phyloP scores from a whole-genome alignment of 352 stramenopile species.

The Globisporangium takayamanum region DNA sequence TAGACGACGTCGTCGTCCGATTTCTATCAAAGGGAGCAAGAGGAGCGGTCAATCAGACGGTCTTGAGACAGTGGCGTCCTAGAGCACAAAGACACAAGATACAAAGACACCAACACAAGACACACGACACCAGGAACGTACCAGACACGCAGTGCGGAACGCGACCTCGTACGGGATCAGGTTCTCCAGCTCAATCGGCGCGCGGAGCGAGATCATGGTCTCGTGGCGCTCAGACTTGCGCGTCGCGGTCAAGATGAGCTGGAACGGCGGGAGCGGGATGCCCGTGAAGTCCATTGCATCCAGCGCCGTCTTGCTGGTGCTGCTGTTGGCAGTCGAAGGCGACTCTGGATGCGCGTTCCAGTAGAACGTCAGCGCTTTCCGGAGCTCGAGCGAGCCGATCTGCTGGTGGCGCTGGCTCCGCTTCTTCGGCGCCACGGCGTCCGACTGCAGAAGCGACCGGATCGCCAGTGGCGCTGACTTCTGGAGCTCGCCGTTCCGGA shows the following conservation, averaged over 20 bases:
- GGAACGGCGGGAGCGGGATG: slow-evolving; percentile 54
- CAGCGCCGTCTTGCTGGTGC: too few species aligned
- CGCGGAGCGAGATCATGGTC: slow-evolving; percentile 57
- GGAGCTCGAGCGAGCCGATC: slow-evolving; percentile 49
- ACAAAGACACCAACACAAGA: slow-evolving; percentile 10
- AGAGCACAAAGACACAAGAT: slow-evolving; percentile 1
- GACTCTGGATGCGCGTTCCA: slow-evolving; percentile 39
- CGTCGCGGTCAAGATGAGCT: slow-evolving; percentile 64
- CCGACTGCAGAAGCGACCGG: slow-evolving; percentile 40
- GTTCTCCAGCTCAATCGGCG: slow-evolving; percentile 72
- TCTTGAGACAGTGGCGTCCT: too few species aligned
- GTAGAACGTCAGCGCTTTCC: slow-evolving; percentile 70
- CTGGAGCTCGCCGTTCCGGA: slow-evolving; percentile 54
- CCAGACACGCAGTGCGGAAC: slow-evolving; percentile 70
- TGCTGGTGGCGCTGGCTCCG: slow-evolving; percentile 24
- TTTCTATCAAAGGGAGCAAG: slow-evolving; percentile 28
- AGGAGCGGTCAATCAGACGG: too few species aligned
- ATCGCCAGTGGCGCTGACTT: slow-evolving; percentile 52
- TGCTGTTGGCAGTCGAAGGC: neutral
- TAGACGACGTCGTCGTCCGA: slow-evolving; percentile 52
- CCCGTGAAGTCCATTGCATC: slow-evolving; percentile 8
- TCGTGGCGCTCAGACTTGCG: slow-evolving; percentile 76
- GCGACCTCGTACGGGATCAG: slow-evolving; percentile 64
- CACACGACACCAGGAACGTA: slow-evolving; percentile 11
- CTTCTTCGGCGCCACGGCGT: slow-evolving; percentile 19